phyloP scores from a whole-genome alignment of 225 moss, liverwort and hornwort species.

The Takakia lepidozioides region DNA sequence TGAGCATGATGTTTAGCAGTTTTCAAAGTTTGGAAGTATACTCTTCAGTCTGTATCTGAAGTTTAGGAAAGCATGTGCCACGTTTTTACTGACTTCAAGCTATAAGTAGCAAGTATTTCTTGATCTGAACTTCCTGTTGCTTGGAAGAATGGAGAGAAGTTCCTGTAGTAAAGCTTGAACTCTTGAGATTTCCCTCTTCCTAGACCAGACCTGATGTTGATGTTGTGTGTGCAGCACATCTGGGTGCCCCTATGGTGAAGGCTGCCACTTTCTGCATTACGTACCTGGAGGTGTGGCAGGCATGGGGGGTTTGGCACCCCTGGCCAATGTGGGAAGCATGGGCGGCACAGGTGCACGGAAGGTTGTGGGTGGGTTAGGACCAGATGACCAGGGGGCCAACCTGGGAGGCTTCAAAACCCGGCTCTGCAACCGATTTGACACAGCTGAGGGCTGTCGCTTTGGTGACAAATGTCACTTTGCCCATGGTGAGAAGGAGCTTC shows the following conservation, averaged over 20 bases:
- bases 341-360: constrained; percentile 66
- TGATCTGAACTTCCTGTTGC: no score
- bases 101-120: no score
- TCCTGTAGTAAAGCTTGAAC: no score
- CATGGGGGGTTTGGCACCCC: constrained; percentile 48
- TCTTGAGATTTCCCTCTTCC: no score
- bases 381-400: constrained; percentile 81
- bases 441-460: constrained; percentile 86
- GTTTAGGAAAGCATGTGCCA: no score
- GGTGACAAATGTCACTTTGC: constrained; percentile 98
- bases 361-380: constrained; percentile 74
- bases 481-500: constrained; percentile 93
- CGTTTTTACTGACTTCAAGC: no score
- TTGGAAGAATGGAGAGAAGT: no score
- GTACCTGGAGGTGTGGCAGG: constrained; percentile 80
- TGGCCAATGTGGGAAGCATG: constrained; percentile 53
- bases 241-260: constrained; percentile 97
- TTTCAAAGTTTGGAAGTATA: no score
- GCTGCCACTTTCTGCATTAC: constrained; percentile 91
- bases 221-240: constrained; percentile 63
- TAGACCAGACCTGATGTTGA: no score
- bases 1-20: no score
- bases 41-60: no score
- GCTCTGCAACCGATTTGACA: constrained; percentile 89
- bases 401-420: constrained; percentile 95